Evolutionary conservation across 441 rosid species (phyloP).

Genomic region (Cnidoscolus chayamansa): DNA sequence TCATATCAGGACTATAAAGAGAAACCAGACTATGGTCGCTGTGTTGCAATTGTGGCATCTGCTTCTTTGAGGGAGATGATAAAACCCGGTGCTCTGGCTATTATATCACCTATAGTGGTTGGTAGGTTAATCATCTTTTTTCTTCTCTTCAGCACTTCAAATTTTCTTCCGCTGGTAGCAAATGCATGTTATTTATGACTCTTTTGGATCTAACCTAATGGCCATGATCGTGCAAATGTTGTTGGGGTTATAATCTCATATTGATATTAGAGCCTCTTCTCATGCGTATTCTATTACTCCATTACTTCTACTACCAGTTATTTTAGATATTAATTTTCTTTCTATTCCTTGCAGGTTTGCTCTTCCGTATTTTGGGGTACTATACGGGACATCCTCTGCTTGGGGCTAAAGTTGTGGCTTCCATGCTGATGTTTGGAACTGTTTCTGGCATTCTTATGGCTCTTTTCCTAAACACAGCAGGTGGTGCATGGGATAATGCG

Average conservation of each 20-base stretch:
- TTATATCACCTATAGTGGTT: slow-evolving; percentile 73
- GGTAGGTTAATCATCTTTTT: slow-evolving; percentile 44
- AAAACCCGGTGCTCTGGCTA: slow-evolving; percentile 94
- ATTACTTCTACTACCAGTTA: not conserved
- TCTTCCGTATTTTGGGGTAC: slow-evolving; percentile 81
- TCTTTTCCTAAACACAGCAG: slow-evolving; percentile 92
- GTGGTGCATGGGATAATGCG: slow-evolving; percentile 99
- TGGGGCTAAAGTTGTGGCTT: slow-evolving; percentile 95
- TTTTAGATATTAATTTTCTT: slow-evolving; percentile 5
- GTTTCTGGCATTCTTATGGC: slow-evolving; percentile 98
- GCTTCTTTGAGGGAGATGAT: slow-evolving; percentile 97
- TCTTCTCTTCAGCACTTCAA: not conserved
- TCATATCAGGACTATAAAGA: slow-evolving; percentile 76
- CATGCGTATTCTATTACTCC: not conserved
- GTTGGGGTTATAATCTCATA: not conserved
- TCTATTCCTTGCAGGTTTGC: slow-evolving; percentile 52
- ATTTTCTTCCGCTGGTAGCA: not conserved
- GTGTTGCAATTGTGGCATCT: slow-evolving; percentile 97
- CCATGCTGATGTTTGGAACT: slow-evolving; percentile 93
- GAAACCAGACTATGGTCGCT: slow-evolving; percentile 96
- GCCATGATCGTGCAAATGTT: not conserved
- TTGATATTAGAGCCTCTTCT: not conserved
- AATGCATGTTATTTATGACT: not conserved
- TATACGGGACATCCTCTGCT: slow-evolving; percentile 90
- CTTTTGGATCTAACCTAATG: not conserved